These are phyloP conservation scores for Debaryomycetaceae sp. DNA, from an alignment of 1,139 yeast species.

Conservation along the genomic window DNA sequence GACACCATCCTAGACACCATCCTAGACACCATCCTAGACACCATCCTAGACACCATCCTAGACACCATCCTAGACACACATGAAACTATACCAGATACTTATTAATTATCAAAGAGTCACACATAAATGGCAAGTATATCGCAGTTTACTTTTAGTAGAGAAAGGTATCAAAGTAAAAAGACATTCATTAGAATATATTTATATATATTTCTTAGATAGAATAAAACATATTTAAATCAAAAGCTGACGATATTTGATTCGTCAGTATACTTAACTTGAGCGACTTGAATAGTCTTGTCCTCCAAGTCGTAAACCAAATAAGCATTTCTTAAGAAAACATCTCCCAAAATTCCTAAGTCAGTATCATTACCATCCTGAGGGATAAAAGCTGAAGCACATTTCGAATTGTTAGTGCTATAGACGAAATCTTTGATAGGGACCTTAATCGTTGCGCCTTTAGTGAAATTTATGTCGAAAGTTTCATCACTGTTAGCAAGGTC, in stretches of 20 bases:
- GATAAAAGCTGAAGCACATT: not conserved
- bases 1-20: too few relatives aligned
- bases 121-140: too few relatives aligned
- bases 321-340: constrained; percentile 27
- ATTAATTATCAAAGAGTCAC: too few relatives aligned
- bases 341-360: constrained; percentile 19
- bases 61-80: too few relatives aligned
- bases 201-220: too few relatives aligned
- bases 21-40: too few relatives aligned
- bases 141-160: too few relatives aligned
- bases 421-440: constrained; percentile 25
- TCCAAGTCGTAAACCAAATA: constrained; percentile 28
- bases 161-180: too few relatives aligned
- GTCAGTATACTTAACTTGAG: constrained; percentile 21
- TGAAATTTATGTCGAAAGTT: constrained; percentile 12
- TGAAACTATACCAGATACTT: too few relatives aligned
- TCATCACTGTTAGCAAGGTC: not conserved
- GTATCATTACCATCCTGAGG: constrained; percentile 8
- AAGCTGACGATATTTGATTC: constrained; percentile 2
- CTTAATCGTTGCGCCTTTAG: constrained; percentile 17
- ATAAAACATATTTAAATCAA: too few relatives aligned
- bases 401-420: constrained; percentile 1
- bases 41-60: too few relatives aligned
- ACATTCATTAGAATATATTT: too few relatives aligned
- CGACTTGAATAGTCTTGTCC: constrained; percentile 21